Conservation (phyloP, 768 basidiomycete genomes). For the Calocera cornea region DNA sequence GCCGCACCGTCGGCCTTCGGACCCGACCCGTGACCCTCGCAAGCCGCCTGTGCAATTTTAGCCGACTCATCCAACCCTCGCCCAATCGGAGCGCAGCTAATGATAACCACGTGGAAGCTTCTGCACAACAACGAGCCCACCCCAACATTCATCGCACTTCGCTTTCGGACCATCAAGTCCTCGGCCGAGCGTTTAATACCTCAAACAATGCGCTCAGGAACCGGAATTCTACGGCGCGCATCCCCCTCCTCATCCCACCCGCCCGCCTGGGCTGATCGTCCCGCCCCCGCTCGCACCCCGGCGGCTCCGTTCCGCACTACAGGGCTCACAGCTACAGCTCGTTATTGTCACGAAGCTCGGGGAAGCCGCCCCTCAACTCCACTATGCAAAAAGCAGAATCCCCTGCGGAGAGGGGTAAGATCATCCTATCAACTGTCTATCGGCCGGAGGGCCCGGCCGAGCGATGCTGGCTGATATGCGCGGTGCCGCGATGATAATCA, state of each 20-base stretch:
- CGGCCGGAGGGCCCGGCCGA: neutral
- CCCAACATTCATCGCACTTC: neutral
- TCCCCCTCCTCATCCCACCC: neutral
- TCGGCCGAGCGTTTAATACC: neutral
- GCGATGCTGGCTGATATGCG: neutral
- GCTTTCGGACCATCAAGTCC: neutral
- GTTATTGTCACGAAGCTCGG: neutral
- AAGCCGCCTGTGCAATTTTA: neutral
- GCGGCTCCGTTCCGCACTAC: neutral
- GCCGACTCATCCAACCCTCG: neutral
- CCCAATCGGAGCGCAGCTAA: neutral
- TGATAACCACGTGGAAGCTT: neutral
- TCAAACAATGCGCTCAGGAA: neutral
- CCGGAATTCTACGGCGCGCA: neutral
- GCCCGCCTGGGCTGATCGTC: neutral
- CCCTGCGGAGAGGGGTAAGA: neutral
- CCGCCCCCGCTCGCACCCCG: neutral
- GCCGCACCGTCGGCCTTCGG: neutral
- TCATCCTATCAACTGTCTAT: neutral
- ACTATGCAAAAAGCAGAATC: neutral
- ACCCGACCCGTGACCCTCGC: constrained; percentile 3
- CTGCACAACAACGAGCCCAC: too few species aligned
- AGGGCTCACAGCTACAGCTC: too few species aligned
- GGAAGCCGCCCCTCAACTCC: neutral
- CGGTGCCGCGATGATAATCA: neutral